phyloP scores from a whole-genome alignment of 768 basidiomycete species.

The Mycena vulgaris region DNA sequence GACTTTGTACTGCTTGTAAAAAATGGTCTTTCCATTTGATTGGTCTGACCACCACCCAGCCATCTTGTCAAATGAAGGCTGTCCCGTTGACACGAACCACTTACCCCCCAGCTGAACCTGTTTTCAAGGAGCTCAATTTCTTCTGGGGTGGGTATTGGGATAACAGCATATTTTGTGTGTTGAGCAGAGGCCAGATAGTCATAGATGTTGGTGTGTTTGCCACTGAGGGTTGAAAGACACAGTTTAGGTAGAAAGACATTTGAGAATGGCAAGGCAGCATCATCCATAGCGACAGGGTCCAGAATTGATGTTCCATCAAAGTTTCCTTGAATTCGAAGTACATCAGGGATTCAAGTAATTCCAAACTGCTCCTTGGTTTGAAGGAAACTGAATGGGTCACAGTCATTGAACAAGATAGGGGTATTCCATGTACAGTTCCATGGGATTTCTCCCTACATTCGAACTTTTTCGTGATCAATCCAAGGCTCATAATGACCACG shows the following conservation, averaged over 20 bases:
- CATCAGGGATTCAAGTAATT: slow-evolving; percentile 33
- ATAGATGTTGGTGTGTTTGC: background rate
- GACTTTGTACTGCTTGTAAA: slow-evolving; percentile 36
- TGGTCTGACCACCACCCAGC: slow-evolving; percentile 27
- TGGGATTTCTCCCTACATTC: slow-evolving; percentile 10
- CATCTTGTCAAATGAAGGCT: slow-evolving; percentile 26
- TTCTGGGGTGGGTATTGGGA: slow-evolving; percentile 10
- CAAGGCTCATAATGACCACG: slow-evolving; percentile 39
- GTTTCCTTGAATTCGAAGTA: background rate
- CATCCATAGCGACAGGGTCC: background rate
- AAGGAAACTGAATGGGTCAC: slow-evolving; percentile 2
- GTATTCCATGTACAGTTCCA: slow-evolving; percentile 8
- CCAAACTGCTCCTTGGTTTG: slow-evolving; percentile 33
- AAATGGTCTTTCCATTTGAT: slow-evolving; percentile 33
- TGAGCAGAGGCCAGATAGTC: slow-evolving; percentile 20
- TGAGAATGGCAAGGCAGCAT: background rate
- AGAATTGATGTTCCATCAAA: background rate
- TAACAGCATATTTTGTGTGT: slow-evolving; percentile 22
- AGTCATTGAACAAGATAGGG: slow-evolving; percentile 4
- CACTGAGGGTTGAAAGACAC: background rate
- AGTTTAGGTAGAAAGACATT: background rate
- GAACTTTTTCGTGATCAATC: slow-evolving; percentile 30
- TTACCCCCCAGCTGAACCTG: background rate
- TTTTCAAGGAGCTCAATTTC: background rate
- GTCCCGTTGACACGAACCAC: background rate